Evolutionary conservation across 2,329 filamentous ascomycete genomes (phyloP).

Genomic region (Penicillium polonicum): DNA sequence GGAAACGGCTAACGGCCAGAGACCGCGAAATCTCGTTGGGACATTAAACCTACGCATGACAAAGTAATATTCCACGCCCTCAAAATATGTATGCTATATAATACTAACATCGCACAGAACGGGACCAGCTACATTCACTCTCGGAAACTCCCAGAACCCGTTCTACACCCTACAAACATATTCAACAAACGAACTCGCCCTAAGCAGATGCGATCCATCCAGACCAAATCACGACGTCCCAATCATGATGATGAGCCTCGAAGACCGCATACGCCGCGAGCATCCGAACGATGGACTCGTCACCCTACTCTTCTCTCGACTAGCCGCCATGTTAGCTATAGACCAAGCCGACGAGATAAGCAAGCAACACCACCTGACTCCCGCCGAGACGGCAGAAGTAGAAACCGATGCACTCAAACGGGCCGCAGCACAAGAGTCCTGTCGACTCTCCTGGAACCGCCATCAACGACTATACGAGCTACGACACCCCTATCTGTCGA

Average conservation of each 20-base stretch:
- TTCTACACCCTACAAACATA: conserved; percentile 49
- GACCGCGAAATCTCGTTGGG: conserved; percentile 31
- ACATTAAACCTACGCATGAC: conserved; percentile 43
- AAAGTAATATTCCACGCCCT: conserved; percentile 33
- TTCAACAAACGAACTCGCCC: conserved; percentile 43
- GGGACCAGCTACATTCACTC: conserved; percentile 43
- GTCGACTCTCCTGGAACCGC: conserved; percentile 46
- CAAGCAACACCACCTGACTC: conserved; percentile 40
- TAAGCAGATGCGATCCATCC: conserved; percentile 44
- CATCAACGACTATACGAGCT: conserved; percentile 45
- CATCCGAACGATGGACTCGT: conserved; percentile 46
- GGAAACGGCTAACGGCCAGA: conserved; percentile 48
- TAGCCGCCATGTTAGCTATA: conserved; percentile 51
- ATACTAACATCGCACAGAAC: conserved; percentile 28
- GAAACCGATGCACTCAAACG: conserved; percentile 46
- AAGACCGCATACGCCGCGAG: conserved; percentile 38
- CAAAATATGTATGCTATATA: background rate
- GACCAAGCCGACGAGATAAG: conserved; percentile 46
- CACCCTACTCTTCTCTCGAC: conserved; percentile 48
- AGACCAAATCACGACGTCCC: conserved; percentile 42
- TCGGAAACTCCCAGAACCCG: conserved; percentile 42
- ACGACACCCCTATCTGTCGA: conserved; percentile 45
- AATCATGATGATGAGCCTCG: conserved; percentile 45
- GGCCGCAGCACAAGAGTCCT: conserved; percentile 48
- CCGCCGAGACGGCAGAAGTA: conserved; percentile 42